phyloP scores from a whole-genome alignment of 2,329 filamentous ascomycete genomes.

The Botrytis pseudocinerea region DNA sequence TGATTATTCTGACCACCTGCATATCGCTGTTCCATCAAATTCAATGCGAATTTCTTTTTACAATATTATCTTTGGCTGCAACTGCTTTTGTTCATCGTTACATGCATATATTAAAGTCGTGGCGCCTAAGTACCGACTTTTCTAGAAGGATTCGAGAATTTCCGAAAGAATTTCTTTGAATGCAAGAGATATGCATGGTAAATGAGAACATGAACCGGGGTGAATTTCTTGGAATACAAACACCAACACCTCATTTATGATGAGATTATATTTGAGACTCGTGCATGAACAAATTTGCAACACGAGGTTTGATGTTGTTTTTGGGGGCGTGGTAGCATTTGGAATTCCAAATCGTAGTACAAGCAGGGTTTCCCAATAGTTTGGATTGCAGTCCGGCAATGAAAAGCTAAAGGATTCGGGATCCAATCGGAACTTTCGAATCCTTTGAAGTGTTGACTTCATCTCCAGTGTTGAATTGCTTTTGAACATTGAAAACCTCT shows the following conservation, averaged over 20 bases:
- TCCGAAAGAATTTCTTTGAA: slow-evolving; percentile 8
- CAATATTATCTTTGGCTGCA: not conserved
- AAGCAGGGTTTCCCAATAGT: not conserved
- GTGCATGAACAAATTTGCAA: slow-evolving; percentile 7
- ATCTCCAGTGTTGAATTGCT: not conserved
- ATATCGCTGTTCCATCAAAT: slow-evolving; percentile 6
- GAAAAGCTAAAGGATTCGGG: not conserved
- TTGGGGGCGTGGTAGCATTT: not conserved
- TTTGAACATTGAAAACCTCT: not conserved
- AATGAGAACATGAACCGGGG: slow-evolving; percentile 4
- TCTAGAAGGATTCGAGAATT: slow-evolving; percentile 24
- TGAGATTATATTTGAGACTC: slow-evolving; percentile 4
- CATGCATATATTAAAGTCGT: slow-evolving; percentile 1
- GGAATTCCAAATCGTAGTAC: not conserved
- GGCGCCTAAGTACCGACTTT: slow-evolving; percentile 10
- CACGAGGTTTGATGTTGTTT: slow-evolving; percentile 10
- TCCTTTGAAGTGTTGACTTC: not conserved
- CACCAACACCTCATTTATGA: not conserved
- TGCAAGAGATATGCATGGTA: slow-evolving; percentile 7
- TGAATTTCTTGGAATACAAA: not conserved
- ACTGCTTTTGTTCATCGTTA: slow-evolving; percentile 8
- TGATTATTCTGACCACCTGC: not conserved
- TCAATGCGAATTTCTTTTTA: not conserved
- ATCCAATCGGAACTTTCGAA: not conserved
- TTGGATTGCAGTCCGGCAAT: not conserved